These are phyloP conservation scores for Trypanosoma melophagium DNA, from an alignment of 208 protist species.

Conservation along the genomic window DNA sequence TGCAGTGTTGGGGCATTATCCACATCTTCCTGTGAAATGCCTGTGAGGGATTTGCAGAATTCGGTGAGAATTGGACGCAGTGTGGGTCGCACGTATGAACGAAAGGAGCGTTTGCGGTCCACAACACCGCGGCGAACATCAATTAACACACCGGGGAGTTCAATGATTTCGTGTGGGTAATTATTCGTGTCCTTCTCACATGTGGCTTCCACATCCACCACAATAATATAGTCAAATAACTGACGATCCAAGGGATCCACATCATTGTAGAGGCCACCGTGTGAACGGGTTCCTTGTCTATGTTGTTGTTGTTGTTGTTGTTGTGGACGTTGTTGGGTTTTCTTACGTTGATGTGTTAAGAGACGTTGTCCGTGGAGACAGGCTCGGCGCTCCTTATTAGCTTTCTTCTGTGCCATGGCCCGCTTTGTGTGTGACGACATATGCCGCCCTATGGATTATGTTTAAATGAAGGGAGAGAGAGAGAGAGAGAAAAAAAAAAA, in stretches of 20 bases:
- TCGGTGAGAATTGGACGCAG: slow-evolving; percentile 76
- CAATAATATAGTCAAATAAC: slow-evolving; percentile 92
- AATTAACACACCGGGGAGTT: slow-evolving; percentile 91
- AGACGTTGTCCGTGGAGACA: slow-evolving; percentile 19
- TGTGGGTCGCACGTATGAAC: slow-evolving; percentile 90
- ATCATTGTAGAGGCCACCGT: slow-evolving; percentile 42
- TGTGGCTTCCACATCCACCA: slow-evolving; percentile 92
- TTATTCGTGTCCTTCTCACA: slow-evolving; percentile 65
- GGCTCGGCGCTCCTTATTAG: slow-evolving; percentile 35
- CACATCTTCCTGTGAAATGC: slow-evolving; percentile 92
- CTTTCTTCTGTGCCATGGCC: slow-evolving; percentile 62
- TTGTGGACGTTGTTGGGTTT: not conserved
- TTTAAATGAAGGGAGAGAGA: not conserved
- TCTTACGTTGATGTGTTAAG: not conserved
- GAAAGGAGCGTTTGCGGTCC: slow-evolving; percentile 74
- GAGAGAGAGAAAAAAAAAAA: slow-evolving; percentile 9
- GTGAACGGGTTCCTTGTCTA: slow-evolving; percentile 29
- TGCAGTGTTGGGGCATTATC: slow-evolving; percentile 68
- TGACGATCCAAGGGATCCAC: slow-evolving; percentile 73
- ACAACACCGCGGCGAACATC: slow-evolving; percentile 71
- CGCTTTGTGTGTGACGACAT: slow-evolving; percentile 72
- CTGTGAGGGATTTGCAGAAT: slow-evolving; percentile 95
- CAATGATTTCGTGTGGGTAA: slow-evolving; percentile 95
- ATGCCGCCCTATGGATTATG: not conserved
- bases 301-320: not conserved